Base-by-base conservation (phyloP, 2,329 filamentous ascomycete species). In the Podosphaera xanthii region DNA sequence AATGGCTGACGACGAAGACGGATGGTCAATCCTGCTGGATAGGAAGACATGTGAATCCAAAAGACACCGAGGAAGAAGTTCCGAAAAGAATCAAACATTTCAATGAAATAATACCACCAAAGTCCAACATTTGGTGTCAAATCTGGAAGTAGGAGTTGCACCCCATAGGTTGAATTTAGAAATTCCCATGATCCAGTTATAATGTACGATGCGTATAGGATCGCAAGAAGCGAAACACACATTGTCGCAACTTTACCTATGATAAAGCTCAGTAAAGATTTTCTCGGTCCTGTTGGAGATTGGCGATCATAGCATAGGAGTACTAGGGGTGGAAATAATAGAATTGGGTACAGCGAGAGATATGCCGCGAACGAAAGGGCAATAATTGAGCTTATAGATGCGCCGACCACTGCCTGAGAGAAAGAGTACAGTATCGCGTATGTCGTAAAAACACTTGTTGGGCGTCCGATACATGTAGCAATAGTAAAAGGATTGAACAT, bases 21-120 rank as follows among this genome's bases (percentile, higher is more conserved):
- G 59, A 96, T 78, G 10, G 84, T 88, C 49, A 98, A 74, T 0
- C 87, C 91, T 14, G 85, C 86, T 42, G 94, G 87, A 71, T 98
- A 98, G 46, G 86, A 85, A 0, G 86, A 82, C 60, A 97, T 81
- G 69, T 98, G 92, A 61, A 98, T 78, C 89, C 94, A 97, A 74
- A 98, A 98, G 56, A 98, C 90, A 59, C 87, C 92, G 2, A 98
- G 79, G 76, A 97, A 98, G 76, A 98, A 98, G 65, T 86, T 84
- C 46, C 92, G 81, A 77, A 98, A 98, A 0, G 90, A 91, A 72
- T 98, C 92, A 70, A 98, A 98, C 82, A 98, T 98, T 70, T 98
- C 91, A 65, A 94, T 94, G 69, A 98, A 97, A 73, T 98, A 98
- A 72, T 98, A 98, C 92, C 92, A 98, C 92, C 92, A 98, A 1